Conservation (phyloP, 768 basidiomycete genomes). For the Pholiota microspora region DNA sequence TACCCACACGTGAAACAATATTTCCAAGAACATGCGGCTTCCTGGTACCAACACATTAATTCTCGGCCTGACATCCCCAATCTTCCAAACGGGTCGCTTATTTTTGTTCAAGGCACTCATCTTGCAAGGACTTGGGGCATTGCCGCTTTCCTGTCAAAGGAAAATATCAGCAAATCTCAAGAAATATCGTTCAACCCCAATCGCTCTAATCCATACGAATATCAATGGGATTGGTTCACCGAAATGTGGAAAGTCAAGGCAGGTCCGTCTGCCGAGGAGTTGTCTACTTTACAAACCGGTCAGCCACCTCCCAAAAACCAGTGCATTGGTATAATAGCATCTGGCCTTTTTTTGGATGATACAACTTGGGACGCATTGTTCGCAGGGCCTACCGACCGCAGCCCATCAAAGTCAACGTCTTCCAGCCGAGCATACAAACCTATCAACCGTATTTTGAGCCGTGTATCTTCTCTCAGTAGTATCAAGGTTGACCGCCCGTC, state of each 20-base stretch:
- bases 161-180: neutral
- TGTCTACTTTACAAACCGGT: neutral
- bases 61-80: neutral
- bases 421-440: neutral
- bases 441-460: neutral
- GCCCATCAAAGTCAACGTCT: neutral
- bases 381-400: too few relatives aligned
- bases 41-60: conserved; percentile 8
- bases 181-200: neutral
- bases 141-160: conserved; percentile 2
- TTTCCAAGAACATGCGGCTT: conserved; percentile 2
- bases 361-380: conserved; percentile 3
- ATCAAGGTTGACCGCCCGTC: neutral
- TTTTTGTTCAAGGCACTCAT: conserved; percentile 3
- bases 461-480: neutral
- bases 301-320: neutral
- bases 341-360: conserved; percentile 1
- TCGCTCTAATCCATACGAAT: neutral
- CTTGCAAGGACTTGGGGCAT: conserved; percentile 7
- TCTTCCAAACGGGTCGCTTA: conserved; percentile 4
- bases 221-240: conserved; percentile 1
- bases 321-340: conserved; percentile 4
- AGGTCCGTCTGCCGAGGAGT: neutral
- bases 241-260: neutral
- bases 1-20: neutral